Evolutionary conservation across 148 eudicot genomes (phyloP).

Genomic region (Persicaria maculosa): DNA sequence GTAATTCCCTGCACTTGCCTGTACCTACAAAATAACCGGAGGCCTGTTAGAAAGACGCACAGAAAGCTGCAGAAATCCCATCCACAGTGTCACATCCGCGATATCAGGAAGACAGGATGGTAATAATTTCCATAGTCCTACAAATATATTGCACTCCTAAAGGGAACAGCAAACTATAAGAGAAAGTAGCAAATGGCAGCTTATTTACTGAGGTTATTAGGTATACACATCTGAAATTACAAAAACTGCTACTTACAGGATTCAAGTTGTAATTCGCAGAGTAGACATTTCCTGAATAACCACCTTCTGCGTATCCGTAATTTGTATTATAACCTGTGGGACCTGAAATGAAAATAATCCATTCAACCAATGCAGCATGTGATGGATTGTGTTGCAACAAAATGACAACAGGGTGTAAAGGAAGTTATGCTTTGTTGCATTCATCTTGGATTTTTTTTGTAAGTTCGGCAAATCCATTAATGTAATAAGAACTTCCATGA

Average conservation of each 20-base stretch:
- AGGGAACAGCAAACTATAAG: neutral
- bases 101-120: neutral
- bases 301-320: slow-evolving; percentile 65
- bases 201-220: neutral
- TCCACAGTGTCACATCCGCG: neutral
- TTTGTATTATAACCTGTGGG: slow-evolving; percentile 46
- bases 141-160: neutral
- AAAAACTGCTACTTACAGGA: slow-evolving; percentile 25
- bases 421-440: neutral
- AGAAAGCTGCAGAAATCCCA: neutral
- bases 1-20: slow-evolving; percentile 65
- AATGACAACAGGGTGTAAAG: neutral
- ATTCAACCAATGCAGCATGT: neutral
- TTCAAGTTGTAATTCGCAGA: slow-evolving; percentile 57
- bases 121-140: neutral
- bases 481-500: neutral
- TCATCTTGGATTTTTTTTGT: neutral
- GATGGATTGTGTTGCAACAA: neutral
- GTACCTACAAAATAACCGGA: slow-evolving; percentile 26
- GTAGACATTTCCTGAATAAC: slow-evolving; percentile 64
- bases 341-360: neutral
- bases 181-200: neutral
- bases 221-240: neutral
- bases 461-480: neutral
- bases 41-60: neutral